Conservation (phyloP, 306 rosid species). For the Cyamopsis tetragonoloba region DNA sequence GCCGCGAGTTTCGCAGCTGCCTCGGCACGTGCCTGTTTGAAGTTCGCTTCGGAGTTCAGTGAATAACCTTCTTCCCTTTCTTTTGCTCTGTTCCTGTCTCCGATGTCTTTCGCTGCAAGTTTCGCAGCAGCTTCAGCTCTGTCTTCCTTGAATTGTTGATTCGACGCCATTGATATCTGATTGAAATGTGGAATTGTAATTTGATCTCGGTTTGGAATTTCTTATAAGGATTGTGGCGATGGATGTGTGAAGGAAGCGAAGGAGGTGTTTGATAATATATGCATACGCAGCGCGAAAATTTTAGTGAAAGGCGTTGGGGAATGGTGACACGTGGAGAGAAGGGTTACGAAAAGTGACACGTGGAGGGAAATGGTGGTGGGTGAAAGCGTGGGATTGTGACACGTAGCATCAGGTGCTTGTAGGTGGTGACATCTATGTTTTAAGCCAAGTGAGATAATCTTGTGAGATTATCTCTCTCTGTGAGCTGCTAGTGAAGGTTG, state of each 20-base stretch:
- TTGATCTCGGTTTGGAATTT: neutral
- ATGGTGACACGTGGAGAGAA: slow-evolving; percentile 20
- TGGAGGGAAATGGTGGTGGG: neutral
- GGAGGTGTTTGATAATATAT: neutral
- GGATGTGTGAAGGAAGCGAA: neutral
- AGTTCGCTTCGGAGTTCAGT: neutral
- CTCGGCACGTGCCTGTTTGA: slow-evolving; percentile 62
- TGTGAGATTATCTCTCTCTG: too few relatives aligned
- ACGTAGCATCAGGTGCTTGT: slow-evolving; percentile 6
- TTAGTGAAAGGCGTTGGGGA: neutral
- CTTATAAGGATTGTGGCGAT: neutral
- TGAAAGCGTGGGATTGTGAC: neutral
- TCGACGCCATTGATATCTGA: slow-evolving; percentile 47
- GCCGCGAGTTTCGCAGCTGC: slow-evolving; percentile 66
- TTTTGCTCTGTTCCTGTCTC: slow-evolving; percentile 41
- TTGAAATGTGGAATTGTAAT: too few relatives aligned
- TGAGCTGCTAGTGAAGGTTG: too few relatives aligned
- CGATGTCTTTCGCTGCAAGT: slow-evolving; percentile 51
- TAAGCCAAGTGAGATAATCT: too few relatives aligned
- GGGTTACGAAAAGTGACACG: neutral
- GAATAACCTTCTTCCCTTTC: slow-evolving; percentile 20
- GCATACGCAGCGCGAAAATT: neutral
- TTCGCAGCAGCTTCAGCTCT: slow-evolving; percentile 68
- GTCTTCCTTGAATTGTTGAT: slow-evolving; percentile 49
- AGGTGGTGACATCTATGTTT: slow-evolving; percentile 13